These are phyloP conservation scores for Xylariaceae sp. DNA, from an alignment of 2,329 filamentous ascomycete species.

Conservation along the genomic window DNA sequence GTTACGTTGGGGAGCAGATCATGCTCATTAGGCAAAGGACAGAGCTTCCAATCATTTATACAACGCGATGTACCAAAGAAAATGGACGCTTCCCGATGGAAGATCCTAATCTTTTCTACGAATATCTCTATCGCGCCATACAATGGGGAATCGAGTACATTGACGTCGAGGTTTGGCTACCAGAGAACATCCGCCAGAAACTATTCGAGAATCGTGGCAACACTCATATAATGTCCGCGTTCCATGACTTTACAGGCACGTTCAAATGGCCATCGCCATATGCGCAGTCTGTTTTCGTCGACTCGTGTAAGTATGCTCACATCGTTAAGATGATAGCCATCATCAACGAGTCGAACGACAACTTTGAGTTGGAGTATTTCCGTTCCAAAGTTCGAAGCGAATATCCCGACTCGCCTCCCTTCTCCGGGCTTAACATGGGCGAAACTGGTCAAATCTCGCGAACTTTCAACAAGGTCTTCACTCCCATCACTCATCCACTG, in stretches of 20 bases:
- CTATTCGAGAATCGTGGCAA: constrained; percentile 69
- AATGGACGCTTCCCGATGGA: constrained; percentile 85
- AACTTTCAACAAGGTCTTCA: constrained; percentile 80
- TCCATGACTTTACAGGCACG: constrained; percentile 80
- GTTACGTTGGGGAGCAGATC: constrained; percentile 81
- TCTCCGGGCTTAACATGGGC: constrained; percentile 85
- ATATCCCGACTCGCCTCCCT: constrained; percentile 64
- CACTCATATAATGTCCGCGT: constrained; percentile 86
- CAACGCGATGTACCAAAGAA: constrained; percentile 74
- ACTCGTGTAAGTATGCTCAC: constrained; percentile 71
- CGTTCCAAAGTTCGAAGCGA: constrained; percentile 69
- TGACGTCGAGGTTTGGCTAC: constrained; percentile 84
- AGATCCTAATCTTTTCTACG: constrained; percentile 68
- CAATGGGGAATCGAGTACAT: constrained; percentile 90
- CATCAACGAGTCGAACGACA: constrained; percentile 76
- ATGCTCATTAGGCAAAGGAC: constrained; percentile 80
- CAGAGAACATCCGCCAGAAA: constrained; percentile 66
- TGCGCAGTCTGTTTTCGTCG: constrained; percentile 67
- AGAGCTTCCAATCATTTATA: constrained; percentile 87
- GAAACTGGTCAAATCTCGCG: constrained; percentile 80
- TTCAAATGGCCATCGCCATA: constrained; percentile 78
- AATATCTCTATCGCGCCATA: constrained; percentile 77
- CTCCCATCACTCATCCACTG: constrained; percentile 80
- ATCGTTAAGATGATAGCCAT: constrained; percentile 90
- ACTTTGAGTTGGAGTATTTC: constrained; percentile 89